These are phyloP conservation scores for Sutorius australiensis DNA, from an alignment of 768 basidiomycete genomes.

Conservation along the genomic window DNA sequence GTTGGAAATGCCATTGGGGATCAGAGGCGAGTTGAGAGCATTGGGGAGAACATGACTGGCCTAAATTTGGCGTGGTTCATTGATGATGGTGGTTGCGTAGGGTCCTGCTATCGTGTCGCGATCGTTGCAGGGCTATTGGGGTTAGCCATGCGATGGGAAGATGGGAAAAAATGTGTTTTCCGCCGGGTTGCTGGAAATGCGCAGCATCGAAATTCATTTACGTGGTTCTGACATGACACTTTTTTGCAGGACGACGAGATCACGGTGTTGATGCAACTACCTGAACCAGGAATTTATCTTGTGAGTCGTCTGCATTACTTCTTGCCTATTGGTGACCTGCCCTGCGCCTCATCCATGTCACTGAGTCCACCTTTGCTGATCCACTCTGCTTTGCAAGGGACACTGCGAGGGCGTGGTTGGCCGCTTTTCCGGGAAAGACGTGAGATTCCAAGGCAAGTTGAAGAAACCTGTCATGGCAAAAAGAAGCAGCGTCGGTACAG, in stretches of 20 bases:
- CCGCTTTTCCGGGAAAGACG: constrained; percentile 58
- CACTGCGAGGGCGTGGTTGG: constrained; percentile 88
- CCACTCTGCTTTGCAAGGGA: constrained; percentile 39
- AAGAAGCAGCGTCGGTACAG: constrained; percentile 33
- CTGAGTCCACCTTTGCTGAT: constrained; percentile 1
- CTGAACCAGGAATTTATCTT: constrained; percentile 55
- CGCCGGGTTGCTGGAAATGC: background rate
- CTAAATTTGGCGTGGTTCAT: background rate
- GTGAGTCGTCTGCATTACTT: constrained; percentile 39
- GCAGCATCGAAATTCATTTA: background rate
- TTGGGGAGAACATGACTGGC: background rate
- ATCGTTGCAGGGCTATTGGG: background rate
- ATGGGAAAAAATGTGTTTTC: background rate
- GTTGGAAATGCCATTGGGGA: background rate
- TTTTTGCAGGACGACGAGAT: constrained; percentile 69
- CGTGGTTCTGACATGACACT: constrained; percentile 8
- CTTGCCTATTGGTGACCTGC: background rate
- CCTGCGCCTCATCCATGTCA: background rate
- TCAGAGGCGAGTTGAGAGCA: background rate
- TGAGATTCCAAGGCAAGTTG: constrained; percentile 67
- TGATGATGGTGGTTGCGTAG: background rate
- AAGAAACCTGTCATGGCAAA: constrained; percentile 81
- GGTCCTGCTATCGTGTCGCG: background rate
- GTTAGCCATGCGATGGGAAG: background rate
- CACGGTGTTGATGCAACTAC: constrained; percentile 68